Percentiles rank a stretch among this genome's conserved stretches.
Conservation (phyloP, 441 rosid genomes). For the Populus hybrid region DNA sequence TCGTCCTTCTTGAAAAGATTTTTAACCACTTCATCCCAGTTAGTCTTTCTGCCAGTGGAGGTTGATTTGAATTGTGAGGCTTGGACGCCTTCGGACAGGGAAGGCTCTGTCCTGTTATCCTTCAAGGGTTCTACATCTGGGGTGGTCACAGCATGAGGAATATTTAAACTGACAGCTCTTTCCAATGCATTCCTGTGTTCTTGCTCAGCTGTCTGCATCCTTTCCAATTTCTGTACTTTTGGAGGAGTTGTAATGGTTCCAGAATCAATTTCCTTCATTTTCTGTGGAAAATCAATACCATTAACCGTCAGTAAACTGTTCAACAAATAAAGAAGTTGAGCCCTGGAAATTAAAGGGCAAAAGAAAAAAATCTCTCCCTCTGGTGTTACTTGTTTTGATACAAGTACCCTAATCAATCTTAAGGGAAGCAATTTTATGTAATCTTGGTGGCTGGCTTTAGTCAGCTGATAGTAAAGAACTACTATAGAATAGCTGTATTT, state of each 20-base stretch:
- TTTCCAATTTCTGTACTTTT: constrained; percentile 59
- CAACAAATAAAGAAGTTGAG: background rate
- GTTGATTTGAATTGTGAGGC: constrained; percentile 5
- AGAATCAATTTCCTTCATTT: constrained; percentile 41
- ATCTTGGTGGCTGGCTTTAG: too few relatives aligned
- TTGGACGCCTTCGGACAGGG: constrained; percentile 13
- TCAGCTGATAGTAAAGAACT: background rate
- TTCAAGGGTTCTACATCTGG: constrained; percentile 23
- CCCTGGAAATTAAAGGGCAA: background rate
- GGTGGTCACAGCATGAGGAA: constrained; percentile 68
- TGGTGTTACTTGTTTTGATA: background rate
- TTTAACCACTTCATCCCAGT: constrained; percentile 68
- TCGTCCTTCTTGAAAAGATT: constrained; percentile 49
- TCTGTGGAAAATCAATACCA: constrained; percentile 31
- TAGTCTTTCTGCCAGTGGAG: constrained; percentile 26
- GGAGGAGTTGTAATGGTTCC: constrained; percentile 57
- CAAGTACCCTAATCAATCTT: too few relatives aligned
- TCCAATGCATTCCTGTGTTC: constrained; percentile 85
- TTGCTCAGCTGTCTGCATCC: constrained; percentile 61
- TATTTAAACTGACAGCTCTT: constrained; percentile 74
- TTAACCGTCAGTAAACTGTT: background rate
- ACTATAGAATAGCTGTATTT: background rate
- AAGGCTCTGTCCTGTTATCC: constrained; percentile 20
- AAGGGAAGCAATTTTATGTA: background rate
- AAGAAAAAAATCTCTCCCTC: background rate